Conservation (phyloP, 495 filamentous ascomycete genomes). For the Penicillium parvum region DNA sequence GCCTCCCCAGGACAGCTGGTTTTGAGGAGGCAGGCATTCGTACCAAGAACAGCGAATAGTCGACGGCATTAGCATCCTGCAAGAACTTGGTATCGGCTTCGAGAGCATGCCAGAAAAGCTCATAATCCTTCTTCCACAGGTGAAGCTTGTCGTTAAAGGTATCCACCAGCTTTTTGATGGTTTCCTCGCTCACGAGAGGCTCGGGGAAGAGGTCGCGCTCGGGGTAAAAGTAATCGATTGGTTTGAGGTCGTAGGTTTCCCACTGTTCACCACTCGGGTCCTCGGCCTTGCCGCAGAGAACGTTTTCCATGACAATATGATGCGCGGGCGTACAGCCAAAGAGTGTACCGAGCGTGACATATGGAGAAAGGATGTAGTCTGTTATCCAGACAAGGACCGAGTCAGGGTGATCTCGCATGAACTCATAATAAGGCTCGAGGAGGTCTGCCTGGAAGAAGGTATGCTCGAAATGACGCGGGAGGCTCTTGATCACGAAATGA, state of each 20-base stretch:
- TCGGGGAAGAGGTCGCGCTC: conserved; percentile 63
- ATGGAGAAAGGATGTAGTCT: conserved; percentile 55
- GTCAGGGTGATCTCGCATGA: conserved; percentile 53
- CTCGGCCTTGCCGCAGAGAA: conserved; percentile 51
- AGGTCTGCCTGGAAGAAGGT: conserved; percentile 63
- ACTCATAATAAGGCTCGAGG: conserved; percentile 53
- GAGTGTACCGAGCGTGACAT: conserved; percentile 49
- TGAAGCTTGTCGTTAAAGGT: conserved; percentile 61
- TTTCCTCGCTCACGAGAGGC: conserved; percentile 52
- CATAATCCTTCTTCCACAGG: conserved; percentile 46
- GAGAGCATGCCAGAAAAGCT: conserved; percentile 44
- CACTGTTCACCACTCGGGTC: conserved; percentile 44
- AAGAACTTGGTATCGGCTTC: conserved; percentile 58
- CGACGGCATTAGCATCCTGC: conserved; percentile 55
- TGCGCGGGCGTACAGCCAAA: conserved; percentile 55
- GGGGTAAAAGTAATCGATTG: conserved; percentile 66
- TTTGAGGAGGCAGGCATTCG: conserved; percentile 46
- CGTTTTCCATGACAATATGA: conserved; percentile 72
- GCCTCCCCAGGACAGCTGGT: conserved; percentile 18
- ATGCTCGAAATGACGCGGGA: conserved; percentile 63
- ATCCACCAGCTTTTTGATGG: conserved; percentile 55
- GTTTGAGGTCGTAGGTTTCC: conserved; percentile 70
- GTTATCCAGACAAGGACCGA: conserved; percentile 65
- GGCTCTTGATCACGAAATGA: conserved; percentile 61
- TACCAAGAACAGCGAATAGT: conserved; percentile 66